Evolutionary conservation across 2,329 filamentous ascomycete species (phyloP), one percentile per base, ranked within the genome.

Genomic region (Metarhizium rileyi): DNA sequence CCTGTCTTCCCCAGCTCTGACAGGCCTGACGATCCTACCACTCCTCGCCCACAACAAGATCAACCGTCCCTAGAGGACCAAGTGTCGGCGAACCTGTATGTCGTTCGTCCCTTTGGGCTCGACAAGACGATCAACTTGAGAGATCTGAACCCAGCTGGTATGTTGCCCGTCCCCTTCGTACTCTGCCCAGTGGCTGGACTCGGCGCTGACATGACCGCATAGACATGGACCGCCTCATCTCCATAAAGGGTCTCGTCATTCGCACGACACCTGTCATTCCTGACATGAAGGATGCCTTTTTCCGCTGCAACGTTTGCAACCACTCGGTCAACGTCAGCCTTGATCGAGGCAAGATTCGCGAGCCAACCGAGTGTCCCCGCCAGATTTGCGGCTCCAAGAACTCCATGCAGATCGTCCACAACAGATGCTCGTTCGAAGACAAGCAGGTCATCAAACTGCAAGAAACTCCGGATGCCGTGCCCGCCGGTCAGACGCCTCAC

Each of bases 381-480:
- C 75, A 80, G 23, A 80, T 86, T 49, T 98, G 93, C 70, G 77
- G 80, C 46, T 83, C 86, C 49, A 86, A 84, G 64, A 97, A 98
- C 70, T 95, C 91, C 2, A 97, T 98, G 91, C 88, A 96, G 63
- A 94, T 98, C 57, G 79, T 97, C 20, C 93, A 98, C 73, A 98
- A 98, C 68, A 84, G 93, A 53, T 97, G 90, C 58, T 80, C 81
- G 8, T 98, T 98, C 61, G 86, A 90, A 49, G 93, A 98, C 66
- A 98, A 98, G 73, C 93, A 98, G 66, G 89, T 98, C 52, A 95
- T 98, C 70, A 98, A 98, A 67, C 76, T 98, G 38, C 93, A 98
- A 68, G 93, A 98, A 68, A 98, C 93, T 0, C 93, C 93, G 0
- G 93, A 98, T 66, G 88, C 83, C 35, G 86, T 98, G 18, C 93